Evolutionary conservation across 805 yeast genomes (phyloP).

Genomic region (Tetrapisispora arboricola): DNA sequence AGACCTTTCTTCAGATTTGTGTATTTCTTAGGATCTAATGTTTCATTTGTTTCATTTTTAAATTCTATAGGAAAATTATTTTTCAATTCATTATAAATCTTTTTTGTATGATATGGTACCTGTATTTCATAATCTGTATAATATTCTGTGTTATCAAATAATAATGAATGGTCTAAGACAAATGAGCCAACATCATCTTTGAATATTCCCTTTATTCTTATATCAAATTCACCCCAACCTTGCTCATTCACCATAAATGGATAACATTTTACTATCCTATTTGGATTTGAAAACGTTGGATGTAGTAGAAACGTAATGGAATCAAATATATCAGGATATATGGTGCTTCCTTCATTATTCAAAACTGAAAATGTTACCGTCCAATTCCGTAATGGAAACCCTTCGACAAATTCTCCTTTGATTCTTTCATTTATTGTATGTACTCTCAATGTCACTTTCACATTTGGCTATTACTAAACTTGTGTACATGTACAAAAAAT

Average conservation of each 20-base stretch:
- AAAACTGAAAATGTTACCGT: constrained; percentile 60
- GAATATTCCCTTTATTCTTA: constrained; percentile 62
- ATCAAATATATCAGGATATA: constrained; percentile 75
- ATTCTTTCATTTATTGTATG: constrained; percentile 72
- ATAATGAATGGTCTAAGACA: constrained; percentile 72
- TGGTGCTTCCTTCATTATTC: constrained; percentile 65
- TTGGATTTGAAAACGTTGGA: constrained; percentile 85
- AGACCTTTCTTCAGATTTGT: neutral
- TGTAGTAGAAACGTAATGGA: constrained; percentile 82
- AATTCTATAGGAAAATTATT: constrained; percentile 43
- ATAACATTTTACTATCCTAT: constrained; percentile 56
- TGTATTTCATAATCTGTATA: constrained; percentile 61
- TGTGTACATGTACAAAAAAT: no score
- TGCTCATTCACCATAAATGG: constrained; percentile 81
- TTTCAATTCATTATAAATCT: constrained; percentile 50
- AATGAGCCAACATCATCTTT: constrained; percentile 77
- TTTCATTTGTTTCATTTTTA: neutral
- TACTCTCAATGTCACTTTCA: constrained; percentile 72
- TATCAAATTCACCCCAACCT: constrained; percentile 97
- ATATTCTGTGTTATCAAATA: constrained; percentile 66
- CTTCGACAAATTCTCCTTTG: constrained; percentile 42
- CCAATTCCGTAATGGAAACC: constrained; percentile 90
- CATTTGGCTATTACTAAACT: constrained; percentile 20
- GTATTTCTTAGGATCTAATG: neutral
- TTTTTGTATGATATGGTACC: constrained; percentile 63